Evolutionary conservation across 306 rosid species (phyloP).

Genomic region (Trifolium subterraneum): DNA sequence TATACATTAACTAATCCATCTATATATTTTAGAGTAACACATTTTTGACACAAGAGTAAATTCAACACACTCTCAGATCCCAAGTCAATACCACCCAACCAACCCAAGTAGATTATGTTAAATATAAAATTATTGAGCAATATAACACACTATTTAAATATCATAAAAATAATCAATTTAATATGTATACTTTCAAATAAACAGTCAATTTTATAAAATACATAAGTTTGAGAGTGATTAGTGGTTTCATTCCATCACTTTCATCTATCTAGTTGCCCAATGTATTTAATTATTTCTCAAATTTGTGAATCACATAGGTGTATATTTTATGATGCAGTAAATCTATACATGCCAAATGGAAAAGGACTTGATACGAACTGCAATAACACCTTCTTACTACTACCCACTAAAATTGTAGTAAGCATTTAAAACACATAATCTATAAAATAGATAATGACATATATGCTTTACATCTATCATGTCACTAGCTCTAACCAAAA

Average conservation of each 20-base stretch:
- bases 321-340: background rate
- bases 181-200: too few species aligned
- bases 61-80: too few species aligned
- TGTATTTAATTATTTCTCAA: background rate
- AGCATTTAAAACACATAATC: conserved; percentile 38
- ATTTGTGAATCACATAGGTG: conserved; percentile 32
- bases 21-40: too few species aligned
- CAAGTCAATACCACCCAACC: too few species aligned
- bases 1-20: too few species aligned
- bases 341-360: conserved; percentile 33
- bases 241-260: background rate
- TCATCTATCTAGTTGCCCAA: background rate
- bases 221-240: too few species aligned
- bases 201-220: too few species aligned
- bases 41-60: too few species aligned
- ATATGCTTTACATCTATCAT: conserved; percentile 54
- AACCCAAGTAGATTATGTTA: too few species aligned
- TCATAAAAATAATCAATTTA: too few species aligned
- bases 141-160: too few species aligned
- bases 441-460: conserved; percentile 46
- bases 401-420: conserved; percentile 6
- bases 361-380: conserved; percentile 36
- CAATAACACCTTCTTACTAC: conserved; percentile 21
- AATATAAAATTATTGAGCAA: too few species aligned
- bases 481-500: conserved; percentile 43